phyloP scores from a whole-genome alignment of 257 asterid genomes.

The Henckelia pumila region DNA sequence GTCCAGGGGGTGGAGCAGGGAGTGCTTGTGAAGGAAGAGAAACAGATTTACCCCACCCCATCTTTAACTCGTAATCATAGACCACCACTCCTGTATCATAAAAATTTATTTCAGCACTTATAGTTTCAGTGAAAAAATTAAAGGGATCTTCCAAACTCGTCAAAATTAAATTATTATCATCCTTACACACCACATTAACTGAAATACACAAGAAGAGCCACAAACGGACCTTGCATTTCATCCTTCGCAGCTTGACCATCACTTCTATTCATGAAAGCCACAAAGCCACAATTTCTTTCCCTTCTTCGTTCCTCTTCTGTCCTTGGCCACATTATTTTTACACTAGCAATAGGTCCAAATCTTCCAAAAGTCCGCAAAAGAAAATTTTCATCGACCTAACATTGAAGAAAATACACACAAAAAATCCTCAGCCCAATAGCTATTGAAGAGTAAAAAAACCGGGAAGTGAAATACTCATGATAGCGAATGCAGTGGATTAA shows the following conservation, averaged over 20 bases:
- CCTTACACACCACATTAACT: not conserved
- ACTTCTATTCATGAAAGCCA: conserved; percentile 90
- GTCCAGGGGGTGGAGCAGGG: conserved; percentile 99
- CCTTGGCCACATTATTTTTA: conserved; percentile 98
- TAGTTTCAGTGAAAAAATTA: not conserved
- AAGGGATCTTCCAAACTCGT: not conserved
- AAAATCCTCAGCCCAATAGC: not conserved
- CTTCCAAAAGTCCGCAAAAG: conserved; percentile 95
- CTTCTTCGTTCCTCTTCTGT: conserved; percentile 89
- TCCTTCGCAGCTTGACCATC: conserved; percentile 96
- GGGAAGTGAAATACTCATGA: conserved; percentile 1
- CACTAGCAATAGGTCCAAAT: conserved; percentile 98
- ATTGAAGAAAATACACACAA: conserved; percentile 13
- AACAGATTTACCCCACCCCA: conserved; percentile 98
- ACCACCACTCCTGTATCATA: conserved; percentile 76
- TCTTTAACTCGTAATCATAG: conserved; percentile 89
- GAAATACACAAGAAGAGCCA: conserved; percentile 6
- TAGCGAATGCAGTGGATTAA: conserved; percentile 1
- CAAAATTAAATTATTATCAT: not conserved
- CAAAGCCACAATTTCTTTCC: conserved; percentile 92
- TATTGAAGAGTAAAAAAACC: conserved; percentile 14
- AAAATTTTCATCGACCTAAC: conserved; percentile 88
- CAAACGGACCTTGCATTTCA: conserved; percentile 86
- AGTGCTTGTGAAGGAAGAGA: conserved; percentile 98
- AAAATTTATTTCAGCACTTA: conserved; percentile 6